phyloP scores from a whole-genome alignment of 2,329 filamentous ascomycete species.

The Fusarium redolens region DNA sequence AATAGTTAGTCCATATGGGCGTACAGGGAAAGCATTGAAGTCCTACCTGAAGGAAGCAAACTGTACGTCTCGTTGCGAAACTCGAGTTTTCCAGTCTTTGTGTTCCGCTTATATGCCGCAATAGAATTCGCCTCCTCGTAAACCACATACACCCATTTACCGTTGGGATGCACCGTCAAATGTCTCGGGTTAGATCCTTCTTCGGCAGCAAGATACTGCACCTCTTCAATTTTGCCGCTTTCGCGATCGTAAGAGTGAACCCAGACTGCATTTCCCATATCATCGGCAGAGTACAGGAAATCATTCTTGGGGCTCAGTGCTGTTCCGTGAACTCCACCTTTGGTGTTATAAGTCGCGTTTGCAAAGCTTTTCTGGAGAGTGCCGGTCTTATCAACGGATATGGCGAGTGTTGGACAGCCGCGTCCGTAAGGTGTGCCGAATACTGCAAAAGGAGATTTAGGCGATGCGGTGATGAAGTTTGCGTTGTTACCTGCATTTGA shows the following conservation, averaged over 20 bases:
- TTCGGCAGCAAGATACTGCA: background rate
- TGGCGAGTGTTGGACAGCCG: background rate
- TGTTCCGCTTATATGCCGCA: background rate
- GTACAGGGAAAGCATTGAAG: fast-evolving
- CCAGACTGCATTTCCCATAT: background rate
- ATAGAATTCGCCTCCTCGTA: background rate
- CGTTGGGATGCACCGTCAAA: fast-evolving
- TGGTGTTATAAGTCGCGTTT: background rate
- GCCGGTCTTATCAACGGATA: background rate
- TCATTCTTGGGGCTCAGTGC: background rate
- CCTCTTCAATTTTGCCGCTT: background rate
- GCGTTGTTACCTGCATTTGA: background rate
- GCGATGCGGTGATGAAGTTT: background rate
- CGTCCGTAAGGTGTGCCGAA: background rate
- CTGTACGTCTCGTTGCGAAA: background rate
- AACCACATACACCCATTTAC: background rate
- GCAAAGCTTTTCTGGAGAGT: background rate
- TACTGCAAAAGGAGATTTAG: background rate
- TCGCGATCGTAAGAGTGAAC: background rate
- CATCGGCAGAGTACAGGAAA: background rate
- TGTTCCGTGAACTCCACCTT: background rate
- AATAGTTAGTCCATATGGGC: fast-evolving
- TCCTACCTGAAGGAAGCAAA: background rate
- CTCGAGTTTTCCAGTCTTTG: background rate
- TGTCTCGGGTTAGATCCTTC: background rate